These are phyloP conservation scores for Claviceps cyperi DNA, from an alignment of 2,329 filamentous ascomycete genomes.

Conservation along the genomic window DNA sequence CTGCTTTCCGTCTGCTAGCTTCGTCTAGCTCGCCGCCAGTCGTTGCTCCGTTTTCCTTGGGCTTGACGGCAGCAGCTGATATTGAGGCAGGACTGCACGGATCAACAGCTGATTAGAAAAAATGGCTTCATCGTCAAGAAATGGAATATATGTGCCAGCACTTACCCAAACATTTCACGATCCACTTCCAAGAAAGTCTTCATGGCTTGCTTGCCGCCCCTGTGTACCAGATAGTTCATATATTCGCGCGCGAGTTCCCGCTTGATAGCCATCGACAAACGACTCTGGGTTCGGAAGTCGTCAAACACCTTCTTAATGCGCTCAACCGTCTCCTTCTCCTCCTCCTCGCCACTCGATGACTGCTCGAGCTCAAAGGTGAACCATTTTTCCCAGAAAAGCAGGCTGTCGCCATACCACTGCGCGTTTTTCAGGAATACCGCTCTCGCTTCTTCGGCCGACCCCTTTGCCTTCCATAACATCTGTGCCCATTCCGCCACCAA, in stretches of 20 bases:
- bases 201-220: slow-evolving; percentile 69
- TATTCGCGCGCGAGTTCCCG: slow-evolving; percentile 67
- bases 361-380: slow-evolving; percentile 81
- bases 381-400: slow-evolving; percentile 81
- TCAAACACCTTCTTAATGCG: slow-evolving; percentile 72
- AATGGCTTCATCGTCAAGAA: background rate
- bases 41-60: slow-evolving; percentile 30
- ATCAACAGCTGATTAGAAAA: background rate
- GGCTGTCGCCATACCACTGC: slow-evolving; percentile 72
- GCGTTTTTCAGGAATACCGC: slow-evolving; percentile 71
- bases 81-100: slow-evolving; percentile 11
- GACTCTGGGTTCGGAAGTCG: slow-evolving; percentile 58
- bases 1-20: slow-evolving; percentile 33
- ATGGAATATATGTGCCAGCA: background rate
- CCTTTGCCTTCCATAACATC: slow-evolving; percentile 77
- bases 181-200: slow-evolving; percentile 77
- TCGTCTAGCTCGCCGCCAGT: slow-evolving; percentile 34
- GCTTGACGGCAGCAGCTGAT: slow-evolving; percentile 8
- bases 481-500: slow-evolving; percentile 80
- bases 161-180: slow-evolving; percentile 72
- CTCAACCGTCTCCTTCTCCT: slow-evolving; percentile 53
- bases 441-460: slow-evolving; percentile 65
- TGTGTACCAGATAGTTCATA: slow-evolving; percentile 69
- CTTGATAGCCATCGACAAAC: slow-evolving; percentile 50
- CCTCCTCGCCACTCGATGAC: slow-evolving; percentile 50